Conservation (phyloP, 768 basidiomycete genomes). For the Xanthoconium purpureum region DNA sequence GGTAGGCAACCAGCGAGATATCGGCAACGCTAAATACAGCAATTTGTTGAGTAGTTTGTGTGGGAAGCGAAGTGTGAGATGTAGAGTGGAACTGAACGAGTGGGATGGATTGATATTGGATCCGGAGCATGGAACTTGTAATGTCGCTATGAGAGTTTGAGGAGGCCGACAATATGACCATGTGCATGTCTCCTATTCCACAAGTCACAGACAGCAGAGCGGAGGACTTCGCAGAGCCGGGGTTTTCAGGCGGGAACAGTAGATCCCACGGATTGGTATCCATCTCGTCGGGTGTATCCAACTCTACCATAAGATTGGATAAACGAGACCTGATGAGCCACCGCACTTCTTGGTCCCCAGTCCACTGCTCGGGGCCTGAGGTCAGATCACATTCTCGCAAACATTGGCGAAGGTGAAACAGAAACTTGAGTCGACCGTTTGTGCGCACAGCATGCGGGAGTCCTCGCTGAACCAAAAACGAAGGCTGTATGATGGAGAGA, state of each 20-base stretch:
- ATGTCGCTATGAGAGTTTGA: conserved; percentile 24
- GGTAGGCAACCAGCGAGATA: conserved; percentile 44
- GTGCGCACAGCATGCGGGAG: conserved; percentile 63
- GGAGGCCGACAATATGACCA: conserved; percentile 21
- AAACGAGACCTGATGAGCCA: conserved; percentile 40
- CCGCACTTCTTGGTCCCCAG: conserved; percentile 32
- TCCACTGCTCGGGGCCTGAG: conserved; percentile 6
- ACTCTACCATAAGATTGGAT: conserved; percentile 38
- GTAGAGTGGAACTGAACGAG: conserved; percentile 8
- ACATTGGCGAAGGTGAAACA: conserved; percentile 65
- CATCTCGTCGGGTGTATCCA: conserved; percentile 37
- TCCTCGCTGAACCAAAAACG: conserved; percentile 77
- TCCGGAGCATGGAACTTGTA: conserved; percentile 23
- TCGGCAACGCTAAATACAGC: conserved; percentile 39
- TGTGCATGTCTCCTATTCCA: conserved; percentile 15
- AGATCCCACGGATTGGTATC: conserved; percentile 21
- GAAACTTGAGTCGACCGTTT: conserved; percentile 68
- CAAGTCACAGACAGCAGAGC: conserved; percentile 12
- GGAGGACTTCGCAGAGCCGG: conserved; percentile 4
- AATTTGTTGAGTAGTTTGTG: conserved; percentile 18
- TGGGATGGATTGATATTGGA: conserved; percentile 22
- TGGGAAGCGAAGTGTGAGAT: conserved; percentile 15
- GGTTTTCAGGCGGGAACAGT: conserved; percentile 17
- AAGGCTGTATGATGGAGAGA: conserved; percentile 79
- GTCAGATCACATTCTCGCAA: conserved; percentile 47